phyloP scores from a whole-genome alignment of 352 stramenopile genomes.

The Phytopythium chamaehyphon region DNA sequence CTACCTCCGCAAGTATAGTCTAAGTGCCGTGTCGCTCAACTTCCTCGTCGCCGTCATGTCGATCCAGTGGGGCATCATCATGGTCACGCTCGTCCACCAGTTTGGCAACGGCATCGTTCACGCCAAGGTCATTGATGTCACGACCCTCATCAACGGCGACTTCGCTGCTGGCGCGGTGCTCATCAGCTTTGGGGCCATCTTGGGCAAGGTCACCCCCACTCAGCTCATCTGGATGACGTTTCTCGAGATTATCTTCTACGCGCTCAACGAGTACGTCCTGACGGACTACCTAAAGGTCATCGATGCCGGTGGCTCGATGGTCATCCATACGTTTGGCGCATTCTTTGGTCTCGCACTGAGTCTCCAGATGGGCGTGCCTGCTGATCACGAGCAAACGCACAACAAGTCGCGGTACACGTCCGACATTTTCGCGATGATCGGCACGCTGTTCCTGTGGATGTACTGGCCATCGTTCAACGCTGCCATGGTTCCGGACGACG shows the following conservation, averaged over 20 bases:
- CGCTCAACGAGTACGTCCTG: slow-evolving; percentile 66
- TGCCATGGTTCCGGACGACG: slow-evolving; percentile 46
- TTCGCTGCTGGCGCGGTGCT: slow-evolving; percentile 67
- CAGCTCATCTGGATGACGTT: slow-evolving; percentile 73
- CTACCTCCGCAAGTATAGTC: slow-evolving; percentile 74
- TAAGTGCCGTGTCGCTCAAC: slow-evolving; percentile 66
- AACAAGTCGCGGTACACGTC: slow-evolving; percentile 60
- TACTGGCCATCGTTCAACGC: slow-evolving; percentile 86
- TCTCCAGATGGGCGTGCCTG: slow-evolving; percentile 41
- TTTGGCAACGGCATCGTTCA: slow-evolving; percentile 30
- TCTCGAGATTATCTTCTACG: slow-evolving; percentile 63
- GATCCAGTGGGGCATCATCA: slow-evolving; percentile 64
- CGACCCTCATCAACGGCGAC: slow-evolving; percentile 62
- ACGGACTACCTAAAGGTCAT: slow-evolving; percentile 47
- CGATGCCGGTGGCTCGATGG: slow-evolving; percentile 78
- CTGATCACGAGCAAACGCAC: slow-evolving; percentile 26
- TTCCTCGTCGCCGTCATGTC: slow-evolving; percentile 59
- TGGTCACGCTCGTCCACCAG: slow-evolving; percentile 48
- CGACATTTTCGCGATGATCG: slow-evolving; percentile 72
- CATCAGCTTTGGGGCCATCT: slow-evolving; percentile 69
- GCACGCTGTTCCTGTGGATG: slow-evolving; percentile 79
- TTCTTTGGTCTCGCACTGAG: slow-evolving; percentile 69
- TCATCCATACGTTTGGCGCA: slow-evolving; percentile 77
- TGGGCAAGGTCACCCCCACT: slow-evolving; percentile 63
- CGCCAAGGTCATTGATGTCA: slow-evolving; percentile 38